Conservation (phyloP, 495 filamentous ascomycete species). For the Podospora appendiculata region DNA sequence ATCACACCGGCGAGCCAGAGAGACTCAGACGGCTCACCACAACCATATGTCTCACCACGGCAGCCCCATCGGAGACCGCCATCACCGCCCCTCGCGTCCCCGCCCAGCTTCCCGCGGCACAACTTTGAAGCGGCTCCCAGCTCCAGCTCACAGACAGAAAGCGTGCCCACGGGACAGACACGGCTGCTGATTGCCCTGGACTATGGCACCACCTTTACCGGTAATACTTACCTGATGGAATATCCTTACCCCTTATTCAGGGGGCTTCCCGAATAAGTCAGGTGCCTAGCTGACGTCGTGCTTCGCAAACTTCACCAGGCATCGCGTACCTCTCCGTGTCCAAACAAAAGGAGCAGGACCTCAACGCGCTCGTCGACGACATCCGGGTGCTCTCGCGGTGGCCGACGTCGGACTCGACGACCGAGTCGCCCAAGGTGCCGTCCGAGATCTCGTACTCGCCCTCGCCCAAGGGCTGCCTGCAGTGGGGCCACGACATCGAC, state of each 20-base stretch:
- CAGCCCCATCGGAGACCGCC: no score
- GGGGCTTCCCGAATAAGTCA: no score
- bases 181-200: slow-evolving; percentile 25
- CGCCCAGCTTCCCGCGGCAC: no score
- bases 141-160: neutral
- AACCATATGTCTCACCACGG: no score
- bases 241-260: no score
- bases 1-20: neutral
- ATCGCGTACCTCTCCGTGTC: slow-evolving; percentile 8
- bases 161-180: neutral
- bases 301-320: neutral
- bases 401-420: slow-evolving; percentile 8
- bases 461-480: slow-evolving; percentile 10
- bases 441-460: slow-evolving; percentile 23
- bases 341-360: slow-evolving; percentile 5
- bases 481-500: slow-evolving; percentile 29
- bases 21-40: neutral
- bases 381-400: slow-evolving; percentile 18
- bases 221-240: neutral
- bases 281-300: neutral
- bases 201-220: slow-evolving; percentile 31
- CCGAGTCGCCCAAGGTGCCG: slow-evolving; percentile 18
- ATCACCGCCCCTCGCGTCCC: no score
- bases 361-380: slow-evolving; percentile 10
- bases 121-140: neutral